These are phyloP conservation scores for Podosphaera fusca DNA, from an alignment of 2,329 filamentous ascomycete species.

Conservation along the genomic window DNA sequence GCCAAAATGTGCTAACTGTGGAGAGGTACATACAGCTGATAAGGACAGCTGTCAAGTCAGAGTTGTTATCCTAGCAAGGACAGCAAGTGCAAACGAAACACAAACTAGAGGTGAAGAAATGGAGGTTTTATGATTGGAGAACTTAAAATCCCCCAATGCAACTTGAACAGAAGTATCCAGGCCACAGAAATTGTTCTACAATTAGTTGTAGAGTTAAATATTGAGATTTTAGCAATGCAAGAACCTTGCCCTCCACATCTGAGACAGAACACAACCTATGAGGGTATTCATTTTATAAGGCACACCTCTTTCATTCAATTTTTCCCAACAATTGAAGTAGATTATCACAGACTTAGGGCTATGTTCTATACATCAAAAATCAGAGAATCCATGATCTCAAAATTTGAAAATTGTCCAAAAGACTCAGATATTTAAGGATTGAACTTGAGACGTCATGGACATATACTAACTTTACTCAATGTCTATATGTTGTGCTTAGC, in stretches of 20 bases:
- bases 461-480: neutral
- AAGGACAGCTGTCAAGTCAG: too few species aligned
- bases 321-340: neutral
- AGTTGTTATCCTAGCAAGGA: too few species aligned
- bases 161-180: too few species aligned
- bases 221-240: neutral
- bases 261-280: neutral
- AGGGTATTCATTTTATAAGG: neutral
- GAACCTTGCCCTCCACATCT: neutral
- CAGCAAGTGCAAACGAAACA: too few species aligned
- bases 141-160: too few species aligned
- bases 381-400: neutral
- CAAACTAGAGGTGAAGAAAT: too few species aligned
- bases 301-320: neutral
- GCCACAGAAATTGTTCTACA: too few species aligned
- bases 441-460: neutral
- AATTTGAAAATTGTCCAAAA: neutral
- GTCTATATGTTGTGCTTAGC: neutral
- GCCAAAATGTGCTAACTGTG: too few species aligned
- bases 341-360: neutral
- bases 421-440: neutral
- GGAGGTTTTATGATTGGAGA: too few species aligned
- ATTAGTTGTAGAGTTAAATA: too few species aligned
- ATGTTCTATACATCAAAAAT: neutral
- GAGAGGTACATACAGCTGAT: too few species aligned